A percentile compares a stretch with the other conserved stretches of the same genome.
These are phyloP conservation scores for Scutellaria baicalensis DNA, from an alignment of 257 asterid genomes.

Conservation along the genomic window DNA sequence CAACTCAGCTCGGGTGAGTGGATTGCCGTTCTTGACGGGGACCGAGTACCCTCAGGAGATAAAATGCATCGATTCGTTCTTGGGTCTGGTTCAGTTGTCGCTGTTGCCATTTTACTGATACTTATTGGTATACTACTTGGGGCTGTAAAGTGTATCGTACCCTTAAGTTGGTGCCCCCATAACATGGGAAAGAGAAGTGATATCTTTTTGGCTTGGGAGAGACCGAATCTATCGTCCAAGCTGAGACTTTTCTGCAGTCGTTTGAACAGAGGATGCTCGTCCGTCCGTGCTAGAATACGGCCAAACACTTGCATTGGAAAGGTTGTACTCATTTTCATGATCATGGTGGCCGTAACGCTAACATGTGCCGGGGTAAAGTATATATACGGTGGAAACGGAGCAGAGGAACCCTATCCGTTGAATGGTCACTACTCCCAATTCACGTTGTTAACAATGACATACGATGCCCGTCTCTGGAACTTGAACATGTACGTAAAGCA, in stretches of 20 bases:
- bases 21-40: constrained; percentile 85
- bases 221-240: constrained; percentile 52
- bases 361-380: constrained; percentile 52
- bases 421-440: constrained; percentile 75
- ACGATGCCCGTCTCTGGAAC: constrained; percentile 92
- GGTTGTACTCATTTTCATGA: constrained; percentile 29
- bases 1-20: constrained; percentile 77
- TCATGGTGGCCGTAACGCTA: constrained; percentile 27
- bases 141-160: constrained; percentile 60
- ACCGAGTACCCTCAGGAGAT: constrained; percentile 80
- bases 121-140: constrained; percentile 70
- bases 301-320: constrained; percentile 45
- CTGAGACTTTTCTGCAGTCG: constrained; percentile 61
- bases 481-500: constrained; percentile 80
- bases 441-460: constrained; percentile 85
- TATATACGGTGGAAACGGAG: constrained; percentile 86
- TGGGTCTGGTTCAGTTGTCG: constrained; percentile 51
- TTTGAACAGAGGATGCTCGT: constrained; percentile 50
- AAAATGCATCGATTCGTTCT: constrained; percentile 46
- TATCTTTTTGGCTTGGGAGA: constrained; percentile 50
- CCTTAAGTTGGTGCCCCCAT: constrained; percentile 88
- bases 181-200: constrained; percentile 77
- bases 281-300: constrained; percentile 49
- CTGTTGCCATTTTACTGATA: constrained; percentile 39
- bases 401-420: constrained; percentile 67